phyloP scores from a whole-genome alignment of 306 rosid genomes.

The Hippophae gyantsensis region DNA sequence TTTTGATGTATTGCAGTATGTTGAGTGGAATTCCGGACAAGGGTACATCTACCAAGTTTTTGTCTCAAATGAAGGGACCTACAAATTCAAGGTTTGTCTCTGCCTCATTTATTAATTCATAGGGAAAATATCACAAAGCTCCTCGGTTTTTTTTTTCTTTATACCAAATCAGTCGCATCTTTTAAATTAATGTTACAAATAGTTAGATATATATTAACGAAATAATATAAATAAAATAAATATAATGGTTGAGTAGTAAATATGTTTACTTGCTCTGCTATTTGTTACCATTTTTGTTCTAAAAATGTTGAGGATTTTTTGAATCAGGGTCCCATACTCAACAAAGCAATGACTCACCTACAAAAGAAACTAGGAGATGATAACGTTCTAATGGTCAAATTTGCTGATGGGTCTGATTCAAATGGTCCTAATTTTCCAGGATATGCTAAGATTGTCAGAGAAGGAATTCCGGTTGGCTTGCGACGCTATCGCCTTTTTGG shows the following conservation, averaged over 20 bases:
- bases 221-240: no score
- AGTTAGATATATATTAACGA: no score
- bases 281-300: no score
- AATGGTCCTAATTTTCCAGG: constrained; percentile 10
- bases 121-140: no score
- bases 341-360: constrained; percentile 36
- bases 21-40: constrained; percentile 53
- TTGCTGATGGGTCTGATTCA: constrained; percentile 25
- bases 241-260: no score
- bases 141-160: no score
- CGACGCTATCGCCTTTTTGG: constrained; percentile 55
- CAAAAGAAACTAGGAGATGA: constrained; percentile 68
- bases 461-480: constrained; percentile 62
- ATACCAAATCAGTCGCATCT: no score
- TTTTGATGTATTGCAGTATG: neutral
- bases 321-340: constrained; percentile 57
- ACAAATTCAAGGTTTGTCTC: constrained; percentile 54
- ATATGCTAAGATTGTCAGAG: constrained; percentile 41
- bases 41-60: constrained; percentile 43
- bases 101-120: no score
- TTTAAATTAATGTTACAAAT: no score
- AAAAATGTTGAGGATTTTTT: neutral
- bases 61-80: constrained; percentile 41
- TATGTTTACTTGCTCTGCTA: no score
- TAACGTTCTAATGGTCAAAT: constrained; percentile 55